phyloP scores from a whole-genome alignment of 2,329 filamentous ascomycete species.

The Colletotrichum sp. region DNA sequence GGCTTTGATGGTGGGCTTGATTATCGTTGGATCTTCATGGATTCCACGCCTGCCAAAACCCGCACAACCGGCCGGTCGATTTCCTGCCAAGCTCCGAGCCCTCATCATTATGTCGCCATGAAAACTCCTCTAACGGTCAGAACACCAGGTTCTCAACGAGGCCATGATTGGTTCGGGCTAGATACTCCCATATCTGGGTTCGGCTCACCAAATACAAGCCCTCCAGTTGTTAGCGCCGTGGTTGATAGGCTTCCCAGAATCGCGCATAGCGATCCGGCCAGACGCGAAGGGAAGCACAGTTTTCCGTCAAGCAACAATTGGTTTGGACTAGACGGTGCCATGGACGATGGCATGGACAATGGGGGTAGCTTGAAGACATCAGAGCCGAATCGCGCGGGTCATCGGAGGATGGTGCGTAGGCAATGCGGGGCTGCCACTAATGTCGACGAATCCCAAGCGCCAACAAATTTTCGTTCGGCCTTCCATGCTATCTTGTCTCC shows the following conservation, averaged over 20 bases:
- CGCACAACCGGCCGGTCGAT: not conserved
- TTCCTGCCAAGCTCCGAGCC: not conserved
- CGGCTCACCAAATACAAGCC: not conserved
- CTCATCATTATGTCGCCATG: not conserved
- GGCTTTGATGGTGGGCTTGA: constrained; percentile 51
- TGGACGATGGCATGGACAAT: not conserved
- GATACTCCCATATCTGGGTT: not conserved
- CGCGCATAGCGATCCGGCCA: not conserved
- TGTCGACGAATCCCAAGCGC: not conserved
- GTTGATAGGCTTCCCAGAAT: not conserved
- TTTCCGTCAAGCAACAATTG: constrained; percentile 2
- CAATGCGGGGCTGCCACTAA: constrained; percentile 8
- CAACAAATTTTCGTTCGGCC: not conserved
- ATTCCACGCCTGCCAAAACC: not conserved
- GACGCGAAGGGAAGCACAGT: not conserved
- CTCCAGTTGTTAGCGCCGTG: not conserved
- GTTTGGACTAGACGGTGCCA: constrained; percentile 13
- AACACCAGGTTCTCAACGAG: not conserved
- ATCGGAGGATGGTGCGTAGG: not conserved
- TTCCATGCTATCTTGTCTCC: not conserved
- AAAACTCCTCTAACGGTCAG: not conserved
- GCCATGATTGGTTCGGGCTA: constrained; percentile 19
- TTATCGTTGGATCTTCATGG: constrained; percentile 35
- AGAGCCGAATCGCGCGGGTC: not conserved
- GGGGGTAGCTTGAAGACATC: not conserved